Evolutionary conservation across 257 asterid genomes (phyloP).

Genomic region (Nicotiana paniculata): DNA sequence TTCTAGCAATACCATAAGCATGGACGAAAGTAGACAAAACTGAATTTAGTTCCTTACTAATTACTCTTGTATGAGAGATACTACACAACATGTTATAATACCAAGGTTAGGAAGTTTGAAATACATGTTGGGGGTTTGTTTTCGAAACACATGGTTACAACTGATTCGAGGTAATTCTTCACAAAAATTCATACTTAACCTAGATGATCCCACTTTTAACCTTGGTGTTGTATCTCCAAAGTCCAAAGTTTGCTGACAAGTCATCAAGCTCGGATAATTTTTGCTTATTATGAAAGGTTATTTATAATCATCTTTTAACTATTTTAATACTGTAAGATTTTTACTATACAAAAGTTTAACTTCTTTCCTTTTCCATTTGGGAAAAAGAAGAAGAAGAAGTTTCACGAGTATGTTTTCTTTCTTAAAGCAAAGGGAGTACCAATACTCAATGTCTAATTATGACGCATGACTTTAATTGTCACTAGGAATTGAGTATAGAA

Average conservation of each 20-base stretch:
- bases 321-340: too few species aligned
- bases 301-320: too few species aligned
- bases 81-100: not conserved
- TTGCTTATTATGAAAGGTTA: not conserved
- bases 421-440: not conserved
- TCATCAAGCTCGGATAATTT: not conserved
- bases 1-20: not conserved
- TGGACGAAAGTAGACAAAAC: not conserved
- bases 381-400: not conserved
- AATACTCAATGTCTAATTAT: not conserved
- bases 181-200: not conserved
- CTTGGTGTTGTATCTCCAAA: not conserved
- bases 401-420: not conserved
- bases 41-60: not conserved
- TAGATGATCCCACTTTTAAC: not conserved
- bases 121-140: not conserved
- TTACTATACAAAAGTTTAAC: not conserved
- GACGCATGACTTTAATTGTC: conserved; percentile 10
- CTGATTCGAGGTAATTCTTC: not conserved
- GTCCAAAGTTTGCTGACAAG: not conserved
- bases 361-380: not conserved
- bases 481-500: not conserved
- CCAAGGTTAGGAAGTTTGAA: not conserved
- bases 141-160: not conserved
- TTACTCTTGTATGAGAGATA: not conserved